phyloP scores from a whole-genome alignment of 768 basidiomycete species.

The Termitomyces sp. region DNA sequence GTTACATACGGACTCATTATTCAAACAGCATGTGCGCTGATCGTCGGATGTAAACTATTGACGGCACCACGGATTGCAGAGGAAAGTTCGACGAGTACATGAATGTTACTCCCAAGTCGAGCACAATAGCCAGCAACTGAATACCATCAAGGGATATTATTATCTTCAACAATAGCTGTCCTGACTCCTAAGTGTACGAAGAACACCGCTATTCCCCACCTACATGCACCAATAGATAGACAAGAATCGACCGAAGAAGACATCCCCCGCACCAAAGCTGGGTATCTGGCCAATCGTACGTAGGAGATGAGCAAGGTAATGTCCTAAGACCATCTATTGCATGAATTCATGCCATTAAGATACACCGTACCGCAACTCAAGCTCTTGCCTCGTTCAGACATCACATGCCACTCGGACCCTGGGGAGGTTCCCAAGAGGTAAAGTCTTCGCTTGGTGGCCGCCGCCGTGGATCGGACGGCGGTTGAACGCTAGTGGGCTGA shows the following conservation, averaged over 20 bases:
- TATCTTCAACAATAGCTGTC: not conserved
- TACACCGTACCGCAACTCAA: constrained; percentile 7
- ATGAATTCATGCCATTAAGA: constrained; percentile 13
- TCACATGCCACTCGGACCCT: constrained; percentile 8
- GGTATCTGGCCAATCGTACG: constrained; percentile 2
- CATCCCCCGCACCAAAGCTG: not conserved
- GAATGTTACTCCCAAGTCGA: not conserved
- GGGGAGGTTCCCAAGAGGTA: constrained; percentile 7
- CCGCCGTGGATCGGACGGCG: constrained; percentile 17
- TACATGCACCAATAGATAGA: constrained; percentile 1
- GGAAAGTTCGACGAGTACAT: not conserved
- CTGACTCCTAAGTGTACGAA: not conserved
- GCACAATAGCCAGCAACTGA: not conserved
- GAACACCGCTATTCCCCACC: not conserved
- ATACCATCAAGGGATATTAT: not conserved
- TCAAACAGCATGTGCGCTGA: not conserved
- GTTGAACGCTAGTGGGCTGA: not conserved
- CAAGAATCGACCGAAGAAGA: not conserved
- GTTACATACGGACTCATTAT: not conserved
- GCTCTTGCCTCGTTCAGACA: not conserved
- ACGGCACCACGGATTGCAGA: not conserved
- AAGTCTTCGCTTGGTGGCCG: constrained; percentile 14
- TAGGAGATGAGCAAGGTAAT: not conserved
- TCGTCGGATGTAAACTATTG: no score
- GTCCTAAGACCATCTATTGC: constrained; percentile 4